Evolutionary conservation across 2,329 filamentous ascomycete genomes (phyloP).

Genomic region (Phaeophleospora eucalypticola): DNA sequence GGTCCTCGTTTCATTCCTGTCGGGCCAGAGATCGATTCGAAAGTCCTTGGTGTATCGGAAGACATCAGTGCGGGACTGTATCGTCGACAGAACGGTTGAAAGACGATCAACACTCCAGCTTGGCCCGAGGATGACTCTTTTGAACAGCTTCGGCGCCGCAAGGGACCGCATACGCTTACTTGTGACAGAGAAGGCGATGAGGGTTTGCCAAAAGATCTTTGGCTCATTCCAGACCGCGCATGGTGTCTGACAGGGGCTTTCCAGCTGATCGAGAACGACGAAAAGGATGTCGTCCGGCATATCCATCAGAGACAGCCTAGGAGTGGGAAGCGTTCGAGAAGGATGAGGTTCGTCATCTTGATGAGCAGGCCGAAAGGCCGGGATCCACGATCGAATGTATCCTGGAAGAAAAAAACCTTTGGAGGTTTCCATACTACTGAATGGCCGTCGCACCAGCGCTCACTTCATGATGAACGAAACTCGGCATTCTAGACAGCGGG

Average conservation of each 20-base stretch:
- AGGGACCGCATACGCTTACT: conserved; percentile 1
- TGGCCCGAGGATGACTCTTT: background rate
- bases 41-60: background rate
- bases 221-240: background rate
- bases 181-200: background rate
- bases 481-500: no score
- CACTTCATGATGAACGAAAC: no score
- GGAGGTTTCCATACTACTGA: no score
- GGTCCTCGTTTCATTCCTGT: background rate
- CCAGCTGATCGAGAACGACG: conserved; percentile 5
- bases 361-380: no score
- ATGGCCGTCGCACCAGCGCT: no score
- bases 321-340: no score
- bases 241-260: background rate
- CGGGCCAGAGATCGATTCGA: conserved; percentile 2
- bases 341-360: no score
- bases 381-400: no score
- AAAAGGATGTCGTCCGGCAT: conserved; percentile 9
- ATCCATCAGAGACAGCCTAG: background rate
- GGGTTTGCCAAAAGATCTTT: background rate
- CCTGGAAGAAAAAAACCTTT: no score
- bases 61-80: background rate
- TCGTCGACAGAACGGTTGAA: background rate
- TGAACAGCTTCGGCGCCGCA: background rate
- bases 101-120: conserved; percentile 4